phyloP scores from a whole-genome alignment of 371 early-diverging fungal species.

The Mortierella sp. region DNA sequence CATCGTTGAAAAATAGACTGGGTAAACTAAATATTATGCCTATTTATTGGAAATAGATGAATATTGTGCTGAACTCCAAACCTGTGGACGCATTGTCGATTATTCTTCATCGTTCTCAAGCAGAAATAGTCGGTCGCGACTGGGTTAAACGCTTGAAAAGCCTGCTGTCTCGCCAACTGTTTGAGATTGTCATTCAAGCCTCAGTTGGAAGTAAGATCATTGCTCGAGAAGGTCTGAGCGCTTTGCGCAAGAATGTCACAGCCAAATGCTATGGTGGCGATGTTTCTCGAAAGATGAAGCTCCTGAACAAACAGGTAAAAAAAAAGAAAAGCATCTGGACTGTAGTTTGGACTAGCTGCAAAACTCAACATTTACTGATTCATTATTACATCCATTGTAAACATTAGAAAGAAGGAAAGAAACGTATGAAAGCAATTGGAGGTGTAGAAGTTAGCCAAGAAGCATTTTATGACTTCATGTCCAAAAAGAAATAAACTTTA shows the following conservation, averaged over 20 bases:
- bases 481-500: constrained; percentile 42
- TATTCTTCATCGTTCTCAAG: constrained; percentile 85
- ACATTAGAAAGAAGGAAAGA: constrained; percentile 85
- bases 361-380: neutral
- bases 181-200: constrained; percentile 95
- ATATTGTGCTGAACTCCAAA: constrained; percentile 89
- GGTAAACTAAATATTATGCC: neutral
- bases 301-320: constrained; percentile 80
- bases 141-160: constrained; percentile 86
- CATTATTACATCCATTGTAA: neutral
- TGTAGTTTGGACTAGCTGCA: too few relatives aligned
- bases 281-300: constrained; percentile 93
- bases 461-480: constrained; percentile 80
- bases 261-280: constrained; percentile 97
- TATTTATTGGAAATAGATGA: constrained; percentile 70
- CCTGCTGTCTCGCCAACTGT: constrained; percentile 82
- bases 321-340: neutral
- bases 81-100: constrained; percentile 95
- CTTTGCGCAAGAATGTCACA: constrained; percentile 93
- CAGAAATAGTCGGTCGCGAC: constrained; percentile 81
- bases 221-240: constrained; percentile 88
- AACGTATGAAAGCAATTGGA: constrained; percentile 83
- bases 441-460: constrained; percentile 81
- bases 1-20: too few relatives aligned
- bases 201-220: constrained; percentile 85